These are phyloP conservation scores for Paramecium bursaria DNA, from an alignment of 73 alveolate genomes.

Conservation along the genomic window DNA sequence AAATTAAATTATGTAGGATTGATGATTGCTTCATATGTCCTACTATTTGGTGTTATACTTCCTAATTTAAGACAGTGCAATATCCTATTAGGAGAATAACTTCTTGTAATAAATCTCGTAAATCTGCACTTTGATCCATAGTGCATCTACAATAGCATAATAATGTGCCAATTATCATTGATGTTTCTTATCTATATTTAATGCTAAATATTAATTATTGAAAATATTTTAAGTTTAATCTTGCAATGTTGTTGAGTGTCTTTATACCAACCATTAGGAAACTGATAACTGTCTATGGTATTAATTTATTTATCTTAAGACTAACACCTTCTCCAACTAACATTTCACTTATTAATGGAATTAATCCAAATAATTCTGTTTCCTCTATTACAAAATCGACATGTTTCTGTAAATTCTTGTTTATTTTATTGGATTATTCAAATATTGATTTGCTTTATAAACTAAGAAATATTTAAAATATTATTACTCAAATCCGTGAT, in stretches of 20 bases:
- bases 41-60: constrained; percentile 11
- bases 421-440: not conserved
- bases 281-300: constrained; percentile 43
- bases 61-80: constrained; percentile 30
- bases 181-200: constrained; percentile 31
- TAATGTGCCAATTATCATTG: constrained; percentile 22
- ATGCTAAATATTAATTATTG: constrained; percentile 18
- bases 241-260: constrained; percentile 43
- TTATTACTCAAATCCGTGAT: constrained; percentile 50
- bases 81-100: constrained; percentile 27
- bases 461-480: not conserved
- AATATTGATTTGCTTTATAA: constrained; percentile 30
- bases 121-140: constrained; percentile 23
- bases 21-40: constrained; percentile 45
- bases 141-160: constrained; percentile 32
- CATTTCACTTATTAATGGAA: constrained; percentile 36
- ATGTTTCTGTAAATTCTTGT: constrained; percentile 21
- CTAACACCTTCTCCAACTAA: constrained; percentile 29
- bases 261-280: constrained; percentile 57
- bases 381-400: constrained; percentile 26
- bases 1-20: constrained; percentile 29
- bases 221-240: constrained; percentile 16
- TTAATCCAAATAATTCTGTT: constrained; percentile 46
- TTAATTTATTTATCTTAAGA: constrained; percentile 5
- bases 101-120: constrained; percentile 32